A percentile compares a stretch with the other conserved stretches of the same genome.
Conservation (phyloP, 495 filamentous ascomycete genomes). For the Tetracladium setigerum region DNA sequence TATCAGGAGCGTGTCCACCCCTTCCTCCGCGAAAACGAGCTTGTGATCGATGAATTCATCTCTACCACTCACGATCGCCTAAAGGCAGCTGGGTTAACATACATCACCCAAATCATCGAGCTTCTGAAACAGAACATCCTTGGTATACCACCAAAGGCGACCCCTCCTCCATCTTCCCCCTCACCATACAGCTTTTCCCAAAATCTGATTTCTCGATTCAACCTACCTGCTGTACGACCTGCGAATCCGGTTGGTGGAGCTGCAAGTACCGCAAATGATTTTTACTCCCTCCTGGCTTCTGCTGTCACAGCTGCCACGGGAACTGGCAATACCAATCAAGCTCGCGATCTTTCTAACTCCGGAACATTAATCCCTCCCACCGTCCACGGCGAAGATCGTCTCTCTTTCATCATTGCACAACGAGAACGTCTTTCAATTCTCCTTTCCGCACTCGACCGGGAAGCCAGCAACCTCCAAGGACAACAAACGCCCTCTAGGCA, state of each 20-base stretch:
- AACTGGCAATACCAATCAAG: slow-evolving; percentile 1
- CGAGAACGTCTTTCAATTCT: slow-evolving; percentile 63
- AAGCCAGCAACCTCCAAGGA: slow-evolving; percentile 41
- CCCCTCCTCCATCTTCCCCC: slow-evolving; percentile 40
- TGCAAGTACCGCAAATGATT: slow-evolving; percentile 46
- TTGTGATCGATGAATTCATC: slow-evolving; percentile 85
- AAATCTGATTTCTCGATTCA: slow-evolving; percentile 75
- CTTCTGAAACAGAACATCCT: slow-evolving; percentile 64
- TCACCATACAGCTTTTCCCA: slow-evolving; percentile 61
- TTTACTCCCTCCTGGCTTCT: slow-evolving; percentile 69
- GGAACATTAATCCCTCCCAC: slow-evolving; percentile 60
- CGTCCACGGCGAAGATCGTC: slow-evolving; percentile 54
- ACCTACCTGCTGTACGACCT: slow-evolving; percentile 55
- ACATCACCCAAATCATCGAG: slow-evolving; percentile 74
- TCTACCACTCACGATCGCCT: slow-evolving; percentile 71
- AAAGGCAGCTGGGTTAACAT: slow-evolving; percentile 68
- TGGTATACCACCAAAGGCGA: slow-evolving; percentile 51
- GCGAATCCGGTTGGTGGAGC: slow-evolving; percentile 27
- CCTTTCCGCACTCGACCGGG: slow-evolving; percentile 64
- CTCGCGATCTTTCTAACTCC: slow-evolving; percentile 41
- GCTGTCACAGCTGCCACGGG: slow-evolving; percentile 35
- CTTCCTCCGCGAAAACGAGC: slow-evolving; percentile 80
- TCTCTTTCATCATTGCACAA: slow-evolving; percentile 63
- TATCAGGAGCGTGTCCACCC: slow-evolving; percentile 84
- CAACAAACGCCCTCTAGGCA: slow-evolving; percentile 1